phyloP scores from a whole-genome alignment of 192 early-diverging fungal genomes.

The Backusella sp. region DNA sequence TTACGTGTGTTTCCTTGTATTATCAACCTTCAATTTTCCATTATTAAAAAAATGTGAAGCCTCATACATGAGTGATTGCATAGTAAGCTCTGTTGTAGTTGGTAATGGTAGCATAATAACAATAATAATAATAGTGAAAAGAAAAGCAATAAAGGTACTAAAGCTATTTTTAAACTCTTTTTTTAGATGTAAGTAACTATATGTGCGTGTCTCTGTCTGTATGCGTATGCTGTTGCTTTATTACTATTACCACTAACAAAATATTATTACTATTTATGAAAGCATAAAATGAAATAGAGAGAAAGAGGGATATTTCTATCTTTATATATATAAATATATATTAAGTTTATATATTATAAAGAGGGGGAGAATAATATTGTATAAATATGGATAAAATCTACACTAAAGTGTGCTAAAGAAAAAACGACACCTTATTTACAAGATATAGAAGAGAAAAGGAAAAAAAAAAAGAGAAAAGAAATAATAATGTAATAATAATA shows the following conservation, averaged over 20 bases:
- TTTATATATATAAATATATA: neutral
- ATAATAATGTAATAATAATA: neutral
- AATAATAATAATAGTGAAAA: neutral
- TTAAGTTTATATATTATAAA: neutral
- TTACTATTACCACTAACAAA: slow-evolving; percentile 7
- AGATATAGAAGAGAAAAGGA: neutral
- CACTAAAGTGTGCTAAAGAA: neutral
- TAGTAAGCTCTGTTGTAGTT: neutral
- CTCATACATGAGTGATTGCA: slow-evolving; percentile 6
- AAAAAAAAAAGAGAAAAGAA: neutral
- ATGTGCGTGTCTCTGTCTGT: neutral
- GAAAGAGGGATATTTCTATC: neutral
- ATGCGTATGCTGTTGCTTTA: neutral
- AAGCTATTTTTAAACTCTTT: neutral
- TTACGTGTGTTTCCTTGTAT: neutral
- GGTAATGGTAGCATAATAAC: neutral
- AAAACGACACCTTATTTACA: neutral
- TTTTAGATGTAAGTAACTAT: neutral
- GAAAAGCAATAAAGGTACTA: neutral
- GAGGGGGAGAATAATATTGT: neutral
- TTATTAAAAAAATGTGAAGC: slow-evolving; percentile 1
- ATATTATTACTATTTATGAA: neutral
- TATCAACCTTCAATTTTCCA: slow-evolving; percentile 13
- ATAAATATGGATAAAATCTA: neutral
- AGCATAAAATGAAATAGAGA: neutral